Percentiles rank a stretch among this genome's conserved stretches.
phyloP scores from a whole-genome alignment of 164 flowering plant species.

The Vitis rotundifolia region DNA sequence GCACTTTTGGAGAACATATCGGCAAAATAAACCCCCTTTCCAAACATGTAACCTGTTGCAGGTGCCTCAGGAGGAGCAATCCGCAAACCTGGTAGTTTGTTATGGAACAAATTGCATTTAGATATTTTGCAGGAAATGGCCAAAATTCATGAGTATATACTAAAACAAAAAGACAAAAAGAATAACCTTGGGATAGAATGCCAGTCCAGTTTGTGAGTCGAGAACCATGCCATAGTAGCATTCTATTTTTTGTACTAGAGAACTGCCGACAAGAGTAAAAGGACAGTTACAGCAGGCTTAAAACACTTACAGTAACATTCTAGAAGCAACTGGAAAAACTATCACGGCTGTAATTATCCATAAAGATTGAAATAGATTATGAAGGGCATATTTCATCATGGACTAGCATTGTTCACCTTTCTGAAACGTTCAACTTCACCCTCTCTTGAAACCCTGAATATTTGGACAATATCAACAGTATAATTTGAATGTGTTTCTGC shows the following conservation, averaged over 20 bases:
- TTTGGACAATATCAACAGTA: constrained; percentile 66
- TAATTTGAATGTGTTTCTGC: constrained; percentile 85
- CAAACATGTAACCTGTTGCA: constrained; percentile 92
- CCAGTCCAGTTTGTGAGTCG: constrained; percentile 97
- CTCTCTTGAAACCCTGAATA: constrained; percentile 67
- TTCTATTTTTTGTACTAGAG: constrained; percentile 61
- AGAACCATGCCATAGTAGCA: constrained; percentile 98
- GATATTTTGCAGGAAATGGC: background rate
- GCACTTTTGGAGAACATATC: constrained; percentile 99
- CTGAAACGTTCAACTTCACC: constrained; percentile 68
- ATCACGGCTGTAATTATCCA: background rate
- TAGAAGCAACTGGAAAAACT: background rate
- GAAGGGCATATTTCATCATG: background rate
- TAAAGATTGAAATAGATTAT: background rate
- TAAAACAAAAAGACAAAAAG: background rate
- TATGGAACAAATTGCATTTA: constrained; percentile 6
- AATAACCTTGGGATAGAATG: constrained; percentile 82
- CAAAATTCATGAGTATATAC: background rate
- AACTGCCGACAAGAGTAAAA: constrained; percentile 47
- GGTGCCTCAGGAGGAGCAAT: constrained; percentile 99
- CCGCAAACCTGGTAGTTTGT: constrained; percentile 62
- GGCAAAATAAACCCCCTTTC: constrained; percentile 97
- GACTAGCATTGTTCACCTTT: constrained; percentile 44
- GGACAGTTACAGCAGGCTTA: background rate
- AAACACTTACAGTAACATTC: background rate